Conservation (phyloP, 2,329 filamentous ascomycete genomes). For the Colletotrichum sp. region DNA sequence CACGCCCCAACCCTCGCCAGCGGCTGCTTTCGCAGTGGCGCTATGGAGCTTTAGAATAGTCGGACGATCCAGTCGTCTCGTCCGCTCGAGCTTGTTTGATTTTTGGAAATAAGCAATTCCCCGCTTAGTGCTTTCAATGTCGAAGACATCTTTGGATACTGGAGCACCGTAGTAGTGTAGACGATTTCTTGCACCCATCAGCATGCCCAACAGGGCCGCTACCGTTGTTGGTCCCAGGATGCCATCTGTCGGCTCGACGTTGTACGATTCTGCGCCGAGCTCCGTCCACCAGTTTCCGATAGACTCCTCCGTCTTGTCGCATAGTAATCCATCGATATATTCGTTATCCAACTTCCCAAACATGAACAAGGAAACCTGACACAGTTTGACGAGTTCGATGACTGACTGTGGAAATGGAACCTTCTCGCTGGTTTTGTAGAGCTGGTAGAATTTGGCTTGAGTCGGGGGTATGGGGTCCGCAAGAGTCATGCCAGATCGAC, state of each 20-base stretch:
- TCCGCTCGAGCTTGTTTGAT: constrained; percentile 78
- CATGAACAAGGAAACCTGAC: constrained; percentile 85
- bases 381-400: constrained; percentile 87
- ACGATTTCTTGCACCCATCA: constrained; percentile 89
- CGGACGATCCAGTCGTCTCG: constrained; percentile 79
- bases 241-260: constrained; percentile 89
- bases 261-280: constrained; percentile 90
- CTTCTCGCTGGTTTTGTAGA: constrained; percentile 87
- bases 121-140: constrained; percentile 80
- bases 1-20: constrained; percentile 89
- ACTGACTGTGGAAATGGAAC: constrained; percentile 80
- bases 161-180: constrained; percentile 84
- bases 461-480: constrained; percentile 80
- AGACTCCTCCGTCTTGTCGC: constrained; percentile 89
- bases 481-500: constrained; percentile 83
- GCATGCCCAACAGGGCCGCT: constrained; percentile 81
- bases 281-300: constrained; percentile 97
- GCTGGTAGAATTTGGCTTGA: constrained; percentile 87
- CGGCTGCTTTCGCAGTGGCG: constrained; percentile 87
- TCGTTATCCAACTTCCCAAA: constrained; percentile 88
- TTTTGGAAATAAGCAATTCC: constrained; percentile 92
- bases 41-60: constrained; percentile 83
- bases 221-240: constrained; percentile 93
- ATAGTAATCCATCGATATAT: constrained; percentile 90
- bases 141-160: constrained; percentile 90